Evolutionary conservation across 768 basidiomycete genomes (phyloP), one percentile per base, ranked within the genome.

Genomic region (Auriscalpium microsporum): DNA sequence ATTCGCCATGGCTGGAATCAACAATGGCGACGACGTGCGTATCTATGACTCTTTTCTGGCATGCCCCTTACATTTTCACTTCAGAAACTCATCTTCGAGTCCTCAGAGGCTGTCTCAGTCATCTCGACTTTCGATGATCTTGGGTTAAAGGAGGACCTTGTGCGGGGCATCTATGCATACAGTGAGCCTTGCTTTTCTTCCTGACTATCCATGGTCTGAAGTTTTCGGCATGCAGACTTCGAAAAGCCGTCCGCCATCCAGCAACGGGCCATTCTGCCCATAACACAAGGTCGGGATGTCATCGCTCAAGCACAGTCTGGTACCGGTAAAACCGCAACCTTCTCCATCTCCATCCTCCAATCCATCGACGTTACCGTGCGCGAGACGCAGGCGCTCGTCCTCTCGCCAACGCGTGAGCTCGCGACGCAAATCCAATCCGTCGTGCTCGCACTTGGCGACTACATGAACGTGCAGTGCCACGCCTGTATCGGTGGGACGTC

Each of bases 391-490:
- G 95, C 93, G 0, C 85, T 99, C 50, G 87, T 99, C 56, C 81
- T 99, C 37, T 96, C 95, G 7, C 95, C 95, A 4, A 99, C 95
- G n/a, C 90, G 95, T 61, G 95, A 99, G 75, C 79, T 98, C 55
- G 95, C 95, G 19, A 94, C 93, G n/a, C 95, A 97, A 75, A 99
- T 96, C 65, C 94, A 97, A 71, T 95, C 91, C 49, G 94, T 97
- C 61, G 84, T 98, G 34, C 82, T 97, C 56, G 95, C 95, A 28
- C 75, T 99, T 36, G 95, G 95, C 49, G 94, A 98, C 77, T 97
- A 97, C 71, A 95, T 97, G 94, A 96, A 96, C 68, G 90, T 99
- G 57, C 93, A 96, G 67, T 98, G 95, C 71, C 94, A 97, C 69
- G 94, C 94, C 45, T 96, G 94, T 72, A 96, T 98, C 67, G 95